Conservation (phyloP, 1,139 yeast species). For the Saccharomyces hybrid region DNA sequence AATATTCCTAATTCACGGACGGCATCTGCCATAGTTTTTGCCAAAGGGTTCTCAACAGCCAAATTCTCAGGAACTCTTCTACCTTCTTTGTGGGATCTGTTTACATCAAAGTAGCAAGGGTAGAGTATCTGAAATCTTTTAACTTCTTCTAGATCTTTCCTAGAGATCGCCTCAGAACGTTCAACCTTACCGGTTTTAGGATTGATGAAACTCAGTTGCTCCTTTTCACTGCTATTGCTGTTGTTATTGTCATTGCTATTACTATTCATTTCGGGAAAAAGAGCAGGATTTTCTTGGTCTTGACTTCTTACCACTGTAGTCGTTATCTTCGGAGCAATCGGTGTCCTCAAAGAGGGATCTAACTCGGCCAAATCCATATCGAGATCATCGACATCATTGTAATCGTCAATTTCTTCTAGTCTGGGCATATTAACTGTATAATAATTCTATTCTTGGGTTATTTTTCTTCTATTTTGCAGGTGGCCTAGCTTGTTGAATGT, state of each 20-base stretch:
- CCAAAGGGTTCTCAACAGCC: constrained; percentile 84
- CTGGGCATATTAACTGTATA: constrained; percentile 45
- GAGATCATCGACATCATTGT: constrained; percentile 80
- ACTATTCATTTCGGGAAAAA: constrained; percentile 17
- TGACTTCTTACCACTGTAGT: constrained; percentile 60
- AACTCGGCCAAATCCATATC: constrained; percentile 91
- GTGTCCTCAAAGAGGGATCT: constrained; percentile 65
- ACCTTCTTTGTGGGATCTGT: constrained; percentile 72
- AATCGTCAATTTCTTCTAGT: constrained; percentile 76
- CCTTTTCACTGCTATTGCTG: constrained; percentile 4
- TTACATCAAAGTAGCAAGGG: constrained; percentile 86
- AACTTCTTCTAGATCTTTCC: constrained; percentile 43
- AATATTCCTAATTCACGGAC: constrained; percentile 36
- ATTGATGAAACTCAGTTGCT: constrained; percentile 22
- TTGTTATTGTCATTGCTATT: background rate
- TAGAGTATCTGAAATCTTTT: constrained; percentile 66
- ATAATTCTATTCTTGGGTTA: background rate
- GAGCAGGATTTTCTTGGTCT: constrained; percentile 35
- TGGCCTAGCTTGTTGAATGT: background rate
- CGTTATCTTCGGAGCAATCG: constrained; percentile 60
- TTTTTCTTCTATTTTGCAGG: background rate
- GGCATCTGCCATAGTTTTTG: constrained; percentile 68
- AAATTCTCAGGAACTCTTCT: constrained; percentile 60
- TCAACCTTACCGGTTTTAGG: constrained; percentile 24
- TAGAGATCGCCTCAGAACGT: constrained; percentile 24